Conservation (phyloP, 345 rosid species). For the Corchorus capsularis region DNA sequence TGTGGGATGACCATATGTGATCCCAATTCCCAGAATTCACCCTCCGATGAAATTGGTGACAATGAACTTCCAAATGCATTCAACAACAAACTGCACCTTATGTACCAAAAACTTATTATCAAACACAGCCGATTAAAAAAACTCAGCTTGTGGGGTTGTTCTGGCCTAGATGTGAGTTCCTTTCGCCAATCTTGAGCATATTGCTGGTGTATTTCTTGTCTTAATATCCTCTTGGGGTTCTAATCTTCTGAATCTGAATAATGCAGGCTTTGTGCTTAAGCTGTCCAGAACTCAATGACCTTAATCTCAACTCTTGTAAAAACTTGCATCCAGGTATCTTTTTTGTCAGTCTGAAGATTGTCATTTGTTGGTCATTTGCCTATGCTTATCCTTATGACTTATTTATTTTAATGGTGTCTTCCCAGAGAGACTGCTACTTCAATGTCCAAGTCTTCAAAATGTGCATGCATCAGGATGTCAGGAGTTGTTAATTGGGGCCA, state of each 20-base stretch:
- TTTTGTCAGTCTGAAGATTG: constrained; percentile 10
- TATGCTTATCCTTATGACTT: background rate
- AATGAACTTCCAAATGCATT: constrained; percentile 45
- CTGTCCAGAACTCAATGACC: constrained; percentile 86
- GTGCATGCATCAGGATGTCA: constrained; percentile 88
- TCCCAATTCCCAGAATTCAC: constrained; percentile 43
- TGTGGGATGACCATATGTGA: constrained; percentile 96
- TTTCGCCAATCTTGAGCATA: background rate
- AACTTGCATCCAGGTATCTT: constrained; percentile 72
- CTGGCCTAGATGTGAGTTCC: constrained; percentile 85
- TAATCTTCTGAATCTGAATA: constrained; percentile 35
- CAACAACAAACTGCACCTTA: constrained; percentile 53
- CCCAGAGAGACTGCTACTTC: constrained; percentile 76
- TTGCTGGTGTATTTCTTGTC: constrained; percentile 2
- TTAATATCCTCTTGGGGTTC: constrained; percentile 21
- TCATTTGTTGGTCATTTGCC: background rate
- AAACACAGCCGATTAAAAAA: constrained; percentile 78
- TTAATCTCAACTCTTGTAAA: constrained; percentile 78
- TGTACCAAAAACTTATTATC: constrained; percentile 85
- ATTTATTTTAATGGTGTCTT: background rate
- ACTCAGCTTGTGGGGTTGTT: constrained; percentile 99
- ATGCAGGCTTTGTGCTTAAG: constrained; percentile 85
- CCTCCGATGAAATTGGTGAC: constrained; percentile 38
- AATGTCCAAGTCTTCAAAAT: constrained; percentile 75
- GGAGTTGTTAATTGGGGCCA: constrained; percentile 56